These are phyloP conservation scores for Dendrocalamus sinicus DNA, from an alignment of 176 grass and related monocot genomes.

Conservation along the genomic window DNA sequence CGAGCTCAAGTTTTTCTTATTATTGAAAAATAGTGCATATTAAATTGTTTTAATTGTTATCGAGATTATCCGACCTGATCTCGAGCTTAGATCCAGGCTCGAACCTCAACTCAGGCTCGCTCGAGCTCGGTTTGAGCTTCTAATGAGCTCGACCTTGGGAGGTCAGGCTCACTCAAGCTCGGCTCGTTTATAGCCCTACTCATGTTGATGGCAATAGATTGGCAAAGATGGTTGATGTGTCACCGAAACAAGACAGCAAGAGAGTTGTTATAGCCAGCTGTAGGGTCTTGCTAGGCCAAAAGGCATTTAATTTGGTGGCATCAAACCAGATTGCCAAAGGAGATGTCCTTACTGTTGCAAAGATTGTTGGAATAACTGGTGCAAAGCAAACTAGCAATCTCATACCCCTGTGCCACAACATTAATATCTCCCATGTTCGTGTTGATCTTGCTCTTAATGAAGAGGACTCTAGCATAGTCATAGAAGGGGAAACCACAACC, in stretches of 20 bases:
- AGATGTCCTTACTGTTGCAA: slow-evolving; percentile 90
- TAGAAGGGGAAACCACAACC: slow-evolving; percentile 77
- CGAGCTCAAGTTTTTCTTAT: no score
- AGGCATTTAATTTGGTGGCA: slow-evolving; percentile 82
- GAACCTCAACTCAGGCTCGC: no score
- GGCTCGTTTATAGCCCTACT: no score
- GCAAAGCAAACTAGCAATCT: slow-evolving; percentile 89
- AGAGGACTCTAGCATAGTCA: slow-evolving; percentile 78
- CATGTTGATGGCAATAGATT: slow-evolving; percentile 74
- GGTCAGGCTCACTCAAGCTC: no score
- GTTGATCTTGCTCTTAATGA: slow-evolving; percentile 88
- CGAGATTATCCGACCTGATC: no score
- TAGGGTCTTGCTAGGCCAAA: slow-evolving; percentile 72
- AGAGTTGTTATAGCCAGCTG: slow-evolving; percentile 79
- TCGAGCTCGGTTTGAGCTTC: no score
- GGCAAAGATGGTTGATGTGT: slow-evolving; percentile 92
- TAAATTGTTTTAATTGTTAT: no score
- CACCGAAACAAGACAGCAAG: slow-evolving; percentile 69
- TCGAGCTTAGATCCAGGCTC: no score
- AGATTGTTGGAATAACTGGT: slow-evolving; percentile 93
- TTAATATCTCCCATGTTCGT: slow-evolving; percentile 73
- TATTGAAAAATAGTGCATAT: no score
- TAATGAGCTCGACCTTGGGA: no score
- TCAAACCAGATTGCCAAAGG: slow-evolving; percentile 96
- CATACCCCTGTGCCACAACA: slow-evolving; percentile 88